Percentiles rank a stretch among this genome's conserved stretches.
Conservation (phyloP, 306 rosid genomes). For the Abrus precatorius region DNA sequence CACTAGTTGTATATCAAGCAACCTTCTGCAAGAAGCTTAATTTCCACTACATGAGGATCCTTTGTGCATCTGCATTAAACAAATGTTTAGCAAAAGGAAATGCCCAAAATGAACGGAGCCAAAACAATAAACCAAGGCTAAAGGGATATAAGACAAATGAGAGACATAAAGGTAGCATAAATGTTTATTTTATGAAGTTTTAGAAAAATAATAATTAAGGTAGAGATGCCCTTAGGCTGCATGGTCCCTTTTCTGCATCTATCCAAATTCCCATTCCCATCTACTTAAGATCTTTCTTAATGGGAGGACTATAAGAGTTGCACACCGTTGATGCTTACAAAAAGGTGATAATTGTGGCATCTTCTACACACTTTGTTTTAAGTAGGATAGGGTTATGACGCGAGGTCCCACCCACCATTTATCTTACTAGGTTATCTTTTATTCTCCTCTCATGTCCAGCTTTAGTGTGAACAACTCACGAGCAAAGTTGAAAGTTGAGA, state of each 20-base stretch:
- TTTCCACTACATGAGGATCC: slow-evolving; percentile 48
- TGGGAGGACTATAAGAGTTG: slow-evolving; percentile 47
- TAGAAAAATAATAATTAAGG: slow-evolving; percentile 23
- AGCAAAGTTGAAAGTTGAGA: slow-evolving; percentile 50
- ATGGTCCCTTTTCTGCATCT: slow-evolving; percentile 52
- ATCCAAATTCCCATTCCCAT: slow-evolving; percentile 55
- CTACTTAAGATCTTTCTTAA: slow-evolving; percentile 29
- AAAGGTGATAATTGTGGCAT: slow-evolving; percentile 48
- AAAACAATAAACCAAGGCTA: slow-evolving; percentile 35
- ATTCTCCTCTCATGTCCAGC: slow-evolving; percentile 30
- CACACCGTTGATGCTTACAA: slow-evolving; percentile 37
- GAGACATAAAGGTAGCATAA: slow-evolving; percentile 38
- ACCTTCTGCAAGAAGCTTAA: slow-evolving; percentile 44
- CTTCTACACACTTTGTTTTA: slow-evolving; percentile 41
- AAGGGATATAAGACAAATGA: slow-evolving; percentile 47
- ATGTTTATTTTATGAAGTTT: slow-evolving; percentile 22
- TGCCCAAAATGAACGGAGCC: slow-evolving; percentile 42
- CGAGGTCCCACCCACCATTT: slow-evolving; percentile 53
- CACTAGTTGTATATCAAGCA: slow-evolving; percentile 37
- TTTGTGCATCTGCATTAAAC: slow-evolving; percentile 15
- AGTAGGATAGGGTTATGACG: slow-evolving; percentile 32
- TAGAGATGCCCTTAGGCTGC: slow-evolving; percentile 42
- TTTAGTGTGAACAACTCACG: slow-evolving; percentile 46
- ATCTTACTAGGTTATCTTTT: slow-evolving; percentile 53
- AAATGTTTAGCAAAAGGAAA: slow-evolving; percentile 40